Evolutionary conservation across 257 asterid species (phyloP).

Genomic region (Primulina tabacum): DNA sequence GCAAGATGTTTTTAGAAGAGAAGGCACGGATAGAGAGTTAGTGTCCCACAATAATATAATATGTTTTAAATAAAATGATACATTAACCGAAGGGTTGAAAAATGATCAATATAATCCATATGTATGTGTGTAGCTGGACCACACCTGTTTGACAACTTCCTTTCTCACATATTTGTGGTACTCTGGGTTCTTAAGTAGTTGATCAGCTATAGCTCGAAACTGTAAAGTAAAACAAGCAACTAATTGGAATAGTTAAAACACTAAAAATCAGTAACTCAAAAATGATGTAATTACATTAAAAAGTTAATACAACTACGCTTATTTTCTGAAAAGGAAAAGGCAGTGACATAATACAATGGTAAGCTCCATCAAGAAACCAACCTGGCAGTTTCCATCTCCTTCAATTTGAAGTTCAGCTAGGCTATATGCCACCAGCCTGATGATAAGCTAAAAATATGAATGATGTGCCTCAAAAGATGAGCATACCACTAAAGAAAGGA

Average conservation of each 20-base stretch:
- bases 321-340: not conserved
- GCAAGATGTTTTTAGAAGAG: too few species aligned
- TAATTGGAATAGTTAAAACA: slow-evolving; percentile 15
- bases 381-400: slow-evolving; percentile 99
- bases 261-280: not conserved
- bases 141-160: slow-evolving; percentile 78
- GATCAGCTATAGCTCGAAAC: slow-evolving; percentile 97
- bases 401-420: slow-evolving; percentile 82
- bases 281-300: not conserved
- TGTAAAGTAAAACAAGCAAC: slow-evolving; percentile 33
- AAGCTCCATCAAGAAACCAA: slow-evolving; percentile 35
- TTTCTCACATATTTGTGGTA: slow-evolving; percentile 77
- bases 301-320: not conserved
- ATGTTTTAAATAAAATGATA: too few species aligned
- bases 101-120: too few species aligned
- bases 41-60: too few species aligned
- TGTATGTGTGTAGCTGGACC: slow-evolving; percentile 3
- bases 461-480: slow-evolving; percentile 26
- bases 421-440: slow-evolving; percentile 74
- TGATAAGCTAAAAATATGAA: slow-evolving; percentile 27
- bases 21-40: too few species aligned
- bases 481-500: slow-evolving; percentile 9
- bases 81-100: too few species aligned
- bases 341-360: not conserved
- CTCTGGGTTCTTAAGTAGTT: slow-evolving; percentile 68